phyloP scores from a whole-genome alignment of 2,329 filamentous ascomycete genomes.

The Ophiostoma sp. region DNA sequence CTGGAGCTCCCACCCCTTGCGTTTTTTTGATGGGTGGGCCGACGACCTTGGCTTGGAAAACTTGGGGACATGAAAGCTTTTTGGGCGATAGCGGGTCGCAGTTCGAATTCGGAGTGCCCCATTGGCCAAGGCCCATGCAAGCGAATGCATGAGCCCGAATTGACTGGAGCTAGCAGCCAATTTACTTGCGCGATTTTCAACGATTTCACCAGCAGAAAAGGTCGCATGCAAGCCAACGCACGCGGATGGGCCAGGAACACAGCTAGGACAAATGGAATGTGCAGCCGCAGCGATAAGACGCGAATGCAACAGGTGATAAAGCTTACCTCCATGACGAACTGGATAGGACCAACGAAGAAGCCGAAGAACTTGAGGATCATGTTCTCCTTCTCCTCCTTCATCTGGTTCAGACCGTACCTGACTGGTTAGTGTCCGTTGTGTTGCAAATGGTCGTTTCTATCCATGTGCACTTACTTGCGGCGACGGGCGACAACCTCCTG shows the following conservation, averaged over 20 bases:
- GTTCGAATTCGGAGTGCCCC: conserved; percentile 7
- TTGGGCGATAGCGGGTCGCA: conserved; percentile 3
- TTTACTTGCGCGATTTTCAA: conserved; percentile 23
- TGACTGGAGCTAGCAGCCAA: not conserved
- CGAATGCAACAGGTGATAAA: not conserved
- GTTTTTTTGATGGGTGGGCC: conserved; percentile 8
- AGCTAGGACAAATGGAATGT: not conserved
- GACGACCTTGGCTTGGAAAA: not conserved
- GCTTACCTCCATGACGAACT: conserved; percentile 87
- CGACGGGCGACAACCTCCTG: conserved; percentile 58
- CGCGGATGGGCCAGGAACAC: not conserved
- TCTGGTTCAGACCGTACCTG: conserved; percentile 68
- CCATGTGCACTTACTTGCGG: conserved; percentile 49
- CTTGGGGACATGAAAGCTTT: conserved; percentile 3
- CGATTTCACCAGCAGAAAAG: conserved; percentile 1
- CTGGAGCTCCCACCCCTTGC: conserved; percentile 10
- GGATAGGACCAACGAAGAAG: conserved; percentile 84
- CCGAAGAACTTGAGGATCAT: conserved; percentile 72
- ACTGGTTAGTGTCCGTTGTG: conserved; percentile 7
- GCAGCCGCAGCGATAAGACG: not conserved
- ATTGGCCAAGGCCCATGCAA: conserved; percentile 17
- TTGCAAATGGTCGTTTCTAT: not conserved
- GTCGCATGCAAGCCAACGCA: not conserved
- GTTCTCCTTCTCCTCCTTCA: conserved; percentile 86
- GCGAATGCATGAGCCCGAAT: not conserved